Evolutionary conservation across 1,284 basidiomycete species (phyloP).

Genomic region (Ganoderma lucidum): DNA sequence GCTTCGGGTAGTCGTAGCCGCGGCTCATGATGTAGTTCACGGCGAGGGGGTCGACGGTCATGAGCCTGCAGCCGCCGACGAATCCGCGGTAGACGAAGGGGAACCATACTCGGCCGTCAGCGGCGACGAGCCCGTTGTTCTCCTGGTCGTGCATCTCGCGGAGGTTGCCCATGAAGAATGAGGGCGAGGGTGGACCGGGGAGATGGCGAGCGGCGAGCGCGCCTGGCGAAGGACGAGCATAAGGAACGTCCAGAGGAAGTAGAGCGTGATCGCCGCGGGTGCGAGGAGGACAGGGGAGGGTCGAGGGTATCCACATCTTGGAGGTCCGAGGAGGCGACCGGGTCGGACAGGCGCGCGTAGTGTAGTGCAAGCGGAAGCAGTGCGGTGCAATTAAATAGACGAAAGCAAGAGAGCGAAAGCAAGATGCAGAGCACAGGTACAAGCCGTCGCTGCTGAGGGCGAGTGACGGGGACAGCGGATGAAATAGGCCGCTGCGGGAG

Average conservation of each 20-base stretch:
- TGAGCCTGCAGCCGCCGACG: conserved; percentile 59
- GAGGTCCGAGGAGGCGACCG: neutral
- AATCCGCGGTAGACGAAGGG: conserved; percentile 64
- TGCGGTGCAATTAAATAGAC: neutral
- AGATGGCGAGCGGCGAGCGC: conserved; percentile 50
- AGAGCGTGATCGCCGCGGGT: conserved; percentile 28
- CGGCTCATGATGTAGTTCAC: conserved; percentile 66
- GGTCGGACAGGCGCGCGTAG: neutral
- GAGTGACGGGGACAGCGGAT: conserved; percentile 6
- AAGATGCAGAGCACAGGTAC: conserved; percentile 6
- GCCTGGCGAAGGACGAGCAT: conserved; percentile 44
- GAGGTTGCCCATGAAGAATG: conserved; percentile 64
- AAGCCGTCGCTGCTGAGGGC: conserved; percentile 18
- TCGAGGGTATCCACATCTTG: conserved; percentile 1
- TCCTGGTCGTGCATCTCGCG: conserved; percentile 63
- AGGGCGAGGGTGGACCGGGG: conserved; percentile 48
- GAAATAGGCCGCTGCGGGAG: conserved; percentile 11
- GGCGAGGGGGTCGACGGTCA: conserved; percentile 68
- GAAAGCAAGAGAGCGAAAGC: conserved; percentile 14
- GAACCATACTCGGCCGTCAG: conserved; percentile 57
- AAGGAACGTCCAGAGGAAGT: conserved; percentile 45
- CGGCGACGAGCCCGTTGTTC: conserved; percentile 58
- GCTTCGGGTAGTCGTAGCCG: conserved; percentile 73
- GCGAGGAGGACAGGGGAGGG: conserved; percentile 28
- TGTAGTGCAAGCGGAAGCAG: neutral